These are phyloP conservation scores for Leonotis leonurus DNA, from an alignment of 257 asterid genomes.

Conservation along the genomic window DNA sequence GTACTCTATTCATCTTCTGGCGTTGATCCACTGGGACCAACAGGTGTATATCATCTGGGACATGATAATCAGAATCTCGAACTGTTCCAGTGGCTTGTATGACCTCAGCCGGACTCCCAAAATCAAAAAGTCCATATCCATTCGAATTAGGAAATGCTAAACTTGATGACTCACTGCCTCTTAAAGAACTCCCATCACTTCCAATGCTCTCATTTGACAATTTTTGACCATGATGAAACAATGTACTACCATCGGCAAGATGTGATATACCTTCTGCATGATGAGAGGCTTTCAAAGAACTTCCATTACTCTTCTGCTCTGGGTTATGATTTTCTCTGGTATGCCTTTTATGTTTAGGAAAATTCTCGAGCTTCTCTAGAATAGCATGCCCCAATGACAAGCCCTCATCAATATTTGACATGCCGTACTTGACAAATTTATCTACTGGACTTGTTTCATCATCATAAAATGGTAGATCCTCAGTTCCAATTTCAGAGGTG, in stretches of 20 bases:
- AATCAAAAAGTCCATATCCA: slow-evolving; percentile 42
- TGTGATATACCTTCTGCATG: slow-evolving; percentile 23
- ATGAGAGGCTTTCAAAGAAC: slow-evolving; percentile 46
- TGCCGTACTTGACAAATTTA: slow-evolving; percentile 88
- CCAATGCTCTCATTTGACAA: slow-evolving; percentile 70
- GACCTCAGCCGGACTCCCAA: slow-evolving; percentile 38
- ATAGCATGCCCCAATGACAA: slow-evolving; percentile 93
- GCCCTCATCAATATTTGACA: slow-evolving; percentile 93
- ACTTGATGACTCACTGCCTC: slow-evolving; percentile 55
- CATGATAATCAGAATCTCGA: slow-evolving; percentile 43
- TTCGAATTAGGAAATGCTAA: slow-evolving; percentile 35
- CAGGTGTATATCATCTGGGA: slow-evolving; percentile 59
- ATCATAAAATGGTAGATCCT: slow-evolving; percentile 65
- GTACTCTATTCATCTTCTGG: slow-evolving; percentile 69
- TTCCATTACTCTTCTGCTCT: slow-evolving; percentile 45
- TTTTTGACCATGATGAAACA: slow-evolving; percentile 48
- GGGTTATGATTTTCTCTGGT: slow-evolving; percentile 30
- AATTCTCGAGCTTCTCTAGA: slow-evolving; percentile 74
- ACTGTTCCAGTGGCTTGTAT: slow-evolving; percentile 32
- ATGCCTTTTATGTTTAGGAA: slow-evolving; percentile 53
- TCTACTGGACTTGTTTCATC: slow-evolving; percentile 69
- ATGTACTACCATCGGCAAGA: slow-evolving; percentile 27
- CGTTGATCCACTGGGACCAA: slow-evolving; percentile 79
- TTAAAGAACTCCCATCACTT: slow-evolving; percentile 62
- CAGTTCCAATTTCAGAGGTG: slow-evolving; percentile 70